Evolutionary conservation across 2,329 filamentous ascomycete genomes (phyloP).

Genomic region (Drechslerella stenobrocha): DNA sequence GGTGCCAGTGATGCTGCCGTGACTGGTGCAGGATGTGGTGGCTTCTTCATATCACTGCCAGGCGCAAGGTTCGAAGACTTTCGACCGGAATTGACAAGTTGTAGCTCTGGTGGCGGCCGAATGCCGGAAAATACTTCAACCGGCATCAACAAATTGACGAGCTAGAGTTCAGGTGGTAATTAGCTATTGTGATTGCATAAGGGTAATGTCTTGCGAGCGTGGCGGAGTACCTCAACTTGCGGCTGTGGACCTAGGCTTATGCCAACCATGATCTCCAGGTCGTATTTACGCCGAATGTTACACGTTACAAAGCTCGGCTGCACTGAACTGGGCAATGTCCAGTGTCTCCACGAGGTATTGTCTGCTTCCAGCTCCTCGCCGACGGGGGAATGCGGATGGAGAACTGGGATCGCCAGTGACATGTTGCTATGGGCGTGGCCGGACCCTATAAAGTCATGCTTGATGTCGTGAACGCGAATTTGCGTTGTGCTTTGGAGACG

Average conservation of each 20-base stretch:
- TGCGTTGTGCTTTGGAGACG: slow-evolving; percentile 78
- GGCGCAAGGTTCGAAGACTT: slow-evolving; percentile 15
- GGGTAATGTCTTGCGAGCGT: neutral
- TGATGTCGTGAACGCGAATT: slow-evolving; percentile 75
- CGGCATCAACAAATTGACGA: slow-evolving; percentile 76
- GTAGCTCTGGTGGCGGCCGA: slow-evolving; percentile 72
- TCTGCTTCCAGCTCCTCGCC: slow-evolving; percentile 72
- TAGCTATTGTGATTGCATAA: neutral
- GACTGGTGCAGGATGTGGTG: slow-evolving; percentile 13
- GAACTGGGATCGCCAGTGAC: slow-evolving; percentile 72
- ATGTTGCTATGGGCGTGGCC: slow-evolving; percentile 75
- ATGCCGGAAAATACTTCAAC: slow-evolving; percentile 87
- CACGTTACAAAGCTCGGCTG: slow-evolving; percentile 86
- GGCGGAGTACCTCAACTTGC: slow-evolving; percentile 58
- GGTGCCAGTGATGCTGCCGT: slow-evolving; percentile 15
- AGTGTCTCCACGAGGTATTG: slow-evolving; percentile 70
- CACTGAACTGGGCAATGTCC: slow-evolving; percentile 78
- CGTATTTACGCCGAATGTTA: slow-evolving; percentile 80
- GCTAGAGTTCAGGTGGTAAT: slow-evolving; percentile 62
- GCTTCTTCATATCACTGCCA: slow-evolving; percentile 21
- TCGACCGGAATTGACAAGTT: slow-evolving; percentile 8
- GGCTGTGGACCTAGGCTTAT: slow-evolving; percentile 70
- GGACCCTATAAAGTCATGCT: slow-evolving; percentile 69
- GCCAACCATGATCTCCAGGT: slow-evolving; percentile 78
- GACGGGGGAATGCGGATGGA: slow-evolving; percentile 62